phyloP scores from a whole-genome alignment of 2,329 filamentous ascomycete genomes.

The Cryphonectria radicalis region DNA sequence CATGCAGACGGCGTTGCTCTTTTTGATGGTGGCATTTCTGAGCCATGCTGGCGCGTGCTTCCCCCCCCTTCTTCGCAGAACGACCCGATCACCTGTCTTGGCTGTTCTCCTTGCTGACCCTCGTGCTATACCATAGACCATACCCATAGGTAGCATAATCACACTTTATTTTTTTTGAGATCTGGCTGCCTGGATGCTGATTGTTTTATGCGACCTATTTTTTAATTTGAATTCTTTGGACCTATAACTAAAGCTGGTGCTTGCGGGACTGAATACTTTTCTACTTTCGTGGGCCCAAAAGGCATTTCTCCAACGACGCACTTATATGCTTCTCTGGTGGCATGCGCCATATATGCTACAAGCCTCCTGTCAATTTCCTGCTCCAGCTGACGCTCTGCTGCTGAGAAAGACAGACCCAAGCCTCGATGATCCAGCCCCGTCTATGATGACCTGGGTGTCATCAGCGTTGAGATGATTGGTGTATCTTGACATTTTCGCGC shows the following conservation, averaged over 20 bases:
- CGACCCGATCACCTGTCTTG: neutral
- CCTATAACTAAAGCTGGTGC: neutral
- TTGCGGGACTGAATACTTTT: neutral
- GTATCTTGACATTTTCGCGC: neutral
- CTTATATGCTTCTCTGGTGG: neutral
- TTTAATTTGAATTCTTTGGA: neutral
- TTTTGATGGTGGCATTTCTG: neutral
- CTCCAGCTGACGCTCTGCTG: neutral
- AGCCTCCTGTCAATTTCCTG: neutral
- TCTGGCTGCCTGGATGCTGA: neutral
- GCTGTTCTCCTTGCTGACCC: neutral
- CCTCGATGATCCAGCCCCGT: neutral
- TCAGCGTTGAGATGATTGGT: no score
- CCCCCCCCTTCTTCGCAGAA: neutral
- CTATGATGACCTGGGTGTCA: neutral
- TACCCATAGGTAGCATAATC: conserved; percentile 18
- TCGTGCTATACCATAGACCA: neutral
- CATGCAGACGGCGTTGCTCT: neutral
- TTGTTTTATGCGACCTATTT: neutral
- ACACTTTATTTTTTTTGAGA: neutral
- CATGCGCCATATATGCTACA: neutral
- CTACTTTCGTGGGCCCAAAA: neutral
- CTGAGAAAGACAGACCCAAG: neutral
- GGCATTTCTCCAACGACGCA: neutral
- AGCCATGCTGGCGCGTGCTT: neutral